Percentiles rank a stretch among this genome's conserved stretches.
Evolutionary conservation across 352 stramenopile species (phyloP).

Genomic region (Globisporangium parvum): DNA sequence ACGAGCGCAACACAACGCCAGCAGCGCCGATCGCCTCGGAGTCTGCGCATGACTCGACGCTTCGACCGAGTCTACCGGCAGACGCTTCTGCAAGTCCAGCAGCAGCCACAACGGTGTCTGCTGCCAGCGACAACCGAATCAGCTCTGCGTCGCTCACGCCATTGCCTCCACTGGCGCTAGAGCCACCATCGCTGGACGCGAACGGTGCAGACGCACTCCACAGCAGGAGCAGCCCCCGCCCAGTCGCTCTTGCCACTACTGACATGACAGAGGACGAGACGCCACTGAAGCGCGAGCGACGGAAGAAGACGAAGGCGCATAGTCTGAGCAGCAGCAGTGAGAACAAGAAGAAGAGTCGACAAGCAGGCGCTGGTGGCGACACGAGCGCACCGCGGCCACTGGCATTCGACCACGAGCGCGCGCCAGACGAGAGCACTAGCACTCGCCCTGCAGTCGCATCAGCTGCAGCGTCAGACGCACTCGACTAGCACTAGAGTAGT

Average conservation of each 20-base stretch:
- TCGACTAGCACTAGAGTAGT: neutral
- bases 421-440: neutral
- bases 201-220: neutral
- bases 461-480: too few species aligned
- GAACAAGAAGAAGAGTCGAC: too few species aligned
- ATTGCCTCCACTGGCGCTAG: neutral
- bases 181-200: neutral
- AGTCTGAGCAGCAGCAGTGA: slow-evolving; percentile 5
- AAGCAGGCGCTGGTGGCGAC: neutral
- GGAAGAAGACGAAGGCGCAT: slow-evolving; percentile 8
- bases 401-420: too few species aligned
- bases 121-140: too few species aligned
- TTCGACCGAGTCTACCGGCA: too few species aligned
- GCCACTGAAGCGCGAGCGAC: slow-evolving; percentile 2
- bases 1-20: neutral
- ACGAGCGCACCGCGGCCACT: neutral
- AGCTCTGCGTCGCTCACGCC: too few species aligned
- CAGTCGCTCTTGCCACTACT: too few species aligned
- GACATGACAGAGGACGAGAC: neutral
- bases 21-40: neutral
- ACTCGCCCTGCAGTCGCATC: too few species aligned
- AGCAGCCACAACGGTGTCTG: neutral
- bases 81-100: too few species aligned
- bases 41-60: too few species aligned
- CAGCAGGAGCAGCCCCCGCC: neutral